Base-by-base conservation (phyloP, 768 basidiomycete genomes). In the Sistotremastrum niveocremeum region DNA sequence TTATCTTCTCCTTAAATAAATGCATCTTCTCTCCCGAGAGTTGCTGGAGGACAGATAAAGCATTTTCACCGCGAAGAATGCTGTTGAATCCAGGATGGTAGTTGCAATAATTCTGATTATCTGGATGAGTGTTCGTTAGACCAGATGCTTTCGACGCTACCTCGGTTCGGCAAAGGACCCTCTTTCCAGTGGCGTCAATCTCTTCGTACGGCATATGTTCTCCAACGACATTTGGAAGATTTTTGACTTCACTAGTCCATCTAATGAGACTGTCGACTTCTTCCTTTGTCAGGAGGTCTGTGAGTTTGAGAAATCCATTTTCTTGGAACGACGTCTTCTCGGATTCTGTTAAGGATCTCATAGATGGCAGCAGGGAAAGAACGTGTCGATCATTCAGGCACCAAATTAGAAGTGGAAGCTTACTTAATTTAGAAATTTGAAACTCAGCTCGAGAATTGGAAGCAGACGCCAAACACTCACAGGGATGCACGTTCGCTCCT, bases 1-100 rank as follows among this genome's bases (percentile, higher is more conserved):
- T 52, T 42, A 54, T 54, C 52, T 53, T 41, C 28, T 46, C 41
- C 44, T 49, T 37, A 4, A 29, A 46, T 35, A 39, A 39, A 11
- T 46, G 34, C 48, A 49, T 41, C 34, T 46, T 30, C 44, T 46
- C 46, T 10, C 37, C 48, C 3, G 36, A 38, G 7, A 49, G 20
- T 9, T 49, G 30, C 10, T 31, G n/a, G 8, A 49, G 20, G 11
- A 46, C 20, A 34, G 40, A 39, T n/a, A 30, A 33, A 8, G 46
- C 32, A n/a, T 3, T 33, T 8, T 46, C 38, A 12, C 45, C 35
- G 12, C 45, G 36, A 5, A 49, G 34, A 2, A 49, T 31, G 7
- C 42, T 2, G 37, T 38, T 40, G 39, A 49, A 45, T 2, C 39
- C 44, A 5, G 38, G 3, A 39, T 49, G 48, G 4, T 39, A 34